A percentile compares a stretch with the other conserved stretches of the same genome.
Evolutionary conservation across 106 monocot species (phyloP).

Genomic region (Vanilla planifolia): DNA sequence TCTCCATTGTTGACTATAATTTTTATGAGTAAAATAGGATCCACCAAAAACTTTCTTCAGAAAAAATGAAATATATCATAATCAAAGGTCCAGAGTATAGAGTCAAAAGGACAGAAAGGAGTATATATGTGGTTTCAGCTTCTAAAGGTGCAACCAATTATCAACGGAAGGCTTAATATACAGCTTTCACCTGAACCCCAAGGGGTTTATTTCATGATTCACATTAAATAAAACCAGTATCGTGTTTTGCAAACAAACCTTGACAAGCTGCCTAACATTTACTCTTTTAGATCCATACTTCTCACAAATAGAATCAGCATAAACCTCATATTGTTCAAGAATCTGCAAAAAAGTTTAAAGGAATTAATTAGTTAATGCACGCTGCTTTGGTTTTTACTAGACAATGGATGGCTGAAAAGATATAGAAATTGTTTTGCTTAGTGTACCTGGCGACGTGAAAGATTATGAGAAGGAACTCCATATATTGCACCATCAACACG

Average conservation of each 20-base stretch:
- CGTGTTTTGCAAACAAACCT: constrained; percentile 63
- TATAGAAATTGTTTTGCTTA: not conserved
- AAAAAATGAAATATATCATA: too few species aligned
- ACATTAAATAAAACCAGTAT: too few species aligned
- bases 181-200: too few species aligned
- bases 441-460: constrained; percentile 76
- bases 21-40: too few species aligned
- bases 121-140: too few species aligned
- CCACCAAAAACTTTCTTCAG: too few species aligned
- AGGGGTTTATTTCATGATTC: too few species aligned
- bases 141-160: too few species aligned
- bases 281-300: constrained; percentile 42
- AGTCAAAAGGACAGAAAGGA: too few species aligned
- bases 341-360: constrained; percentile 50
- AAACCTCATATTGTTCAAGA: constrained; percentile 69
- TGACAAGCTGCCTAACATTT: constrained; percentile 75
- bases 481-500: constrained; percentile 68
- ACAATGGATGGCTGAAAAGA: not conserved
- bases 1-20: too few species aligned
- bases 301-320: constrained; percentile 64
- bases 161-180: too few species aligned
- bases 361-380: constrained; percentile 5
- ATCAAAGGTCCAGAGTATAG: too few species aligned
- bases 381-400: not conserved
- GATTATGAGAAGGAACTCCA: constrained; percentile 22